Percentiles rank a stretch among this genome's conserved stretches.
Conservation (phyloP, 345 rosid species). For the Odontarrhena argentea region DNA sequence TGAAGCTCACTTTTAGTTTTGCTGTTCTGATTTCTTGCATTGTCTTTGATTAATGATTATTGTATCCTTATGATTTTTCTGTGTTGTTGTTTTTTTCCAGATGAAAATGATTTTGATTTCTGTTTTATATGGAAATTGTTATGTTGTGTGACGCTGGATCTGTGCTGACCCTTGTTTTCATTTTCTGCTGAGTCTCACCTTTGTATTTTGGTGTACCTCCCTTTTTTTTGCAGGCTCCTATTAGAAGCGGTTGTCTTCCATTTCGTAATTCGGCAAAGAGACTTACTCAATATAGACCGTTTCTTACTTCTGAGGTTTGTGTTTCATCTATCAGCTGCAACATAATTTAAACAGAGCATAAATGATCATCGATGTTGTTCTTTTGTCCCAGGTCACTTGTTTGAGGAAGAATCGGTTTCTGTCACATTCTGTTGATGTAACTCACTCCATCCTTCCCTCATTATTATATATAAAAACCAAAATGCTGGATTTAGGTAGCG, state of each 20-base stretch:
- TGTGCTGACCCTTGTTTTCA: too few species aligned
- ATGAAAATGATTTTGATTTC: too few species aligned
- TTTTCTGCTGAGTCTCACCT: background rate
- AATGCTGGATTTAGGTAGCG: slow-evolving; percentile 29
- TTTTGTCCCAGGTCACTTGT: slow-evolving; percentile 48
- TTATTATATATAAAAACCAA: background rate
- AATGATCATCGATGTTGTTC: slow-evolving; percentile 5
- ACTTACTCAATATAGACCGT: slow-evolving; percentile 47
- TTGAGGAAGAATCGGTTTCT: slow-evolving; percentile 46
- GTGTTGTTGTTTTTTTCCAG: background rate
- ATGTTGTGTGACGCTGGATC: too few species aligned
- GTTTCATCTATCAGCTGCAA: slow-evolving; percentile 3
- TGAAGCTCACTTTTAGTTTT: background rate
- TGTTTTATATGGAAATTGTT: background rate
- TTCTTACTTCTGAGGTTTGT: slow-evolving; percentile 60
- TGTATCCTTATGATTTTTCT: background rate
- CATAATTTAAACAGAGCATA: background rate
- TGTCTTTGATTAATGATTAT: background rate
- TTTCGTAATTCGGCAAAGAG: slow-evolving; percentile 45
- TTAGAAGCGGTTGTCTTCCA: slow-evolving; percentile 42
- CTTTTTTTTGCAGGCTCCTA: slow-evolving; percentile 49
- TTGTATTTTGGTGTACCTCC: background rate
- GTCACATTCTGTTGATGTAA: slow-evolving; percentile 54
- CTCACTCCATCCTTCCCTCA: slow-evolving; percentile 26
- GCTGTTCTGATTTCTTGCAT: too few species aligned